Evolutionary conservation across 129 eudicot species (phyloP), one percentile per base, ranked within the genome.

Genomic region (Lactuca saligna): DNA sequence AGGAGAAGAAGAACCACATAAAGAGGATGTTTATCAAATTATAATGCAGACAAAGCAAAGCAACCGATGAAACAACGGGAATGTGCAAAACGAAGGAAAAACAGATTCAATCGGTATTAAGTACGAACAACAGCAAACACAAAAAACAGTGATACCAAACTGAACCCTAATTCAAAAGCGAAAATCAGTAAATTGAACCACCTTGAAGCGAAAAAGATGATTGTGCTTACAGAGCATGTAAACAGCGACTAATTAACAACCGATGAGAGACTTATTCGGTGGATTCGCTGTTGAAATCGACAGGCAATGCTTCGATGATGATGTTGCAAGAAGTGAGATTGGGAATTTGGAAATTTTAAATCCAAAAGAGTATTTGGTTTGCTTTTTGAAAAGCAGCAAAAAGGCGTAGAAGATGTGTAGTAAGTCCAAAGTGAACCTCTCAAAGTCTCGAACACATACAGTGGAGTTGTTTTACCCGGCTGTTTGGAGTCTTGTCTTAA

Each of bases 181-280:
- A 37, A 60, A 61, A 16, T 61, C n/a, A 15, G 62, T 17, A 68
- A 34, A 57, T 14, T 32, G 59, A 39, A 56, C 20, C 31, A 42
- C 10, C 33, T 0, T 9, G 63, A 38, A 38, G 29, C 64, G 50
- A 38, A 53, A 7, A 53, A 15, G 17, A 41, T 38, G 14, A 29
- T n/a, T 35, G 20, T n/a, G 20, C 69, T 72, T 62, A 72, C 77
- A 72, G 69, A 72, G 9, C 53, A 55, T 68, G 73, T 38, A 68
- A 55, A 13, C 38, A 53, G 59, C 54, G 29, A 55, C 38, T 13
- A n/a, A 50, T 34, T 17, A 38, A 53, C 73, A 68, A 7, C 25
- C 57, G 49, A 42, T 25, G 48, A 5, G 37, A 12, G 69, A 55
- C 54, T 56, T 17, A 38, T 68, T 37, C 16, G 62, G 63, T 17